Percentiles rank a stretch among this genome's conserved stretches.
These are phyloP conservation scores for Raphanus sativus DNA, from an alignment of 345 rosid genomes.

Conservation along the genomic window DNA sequence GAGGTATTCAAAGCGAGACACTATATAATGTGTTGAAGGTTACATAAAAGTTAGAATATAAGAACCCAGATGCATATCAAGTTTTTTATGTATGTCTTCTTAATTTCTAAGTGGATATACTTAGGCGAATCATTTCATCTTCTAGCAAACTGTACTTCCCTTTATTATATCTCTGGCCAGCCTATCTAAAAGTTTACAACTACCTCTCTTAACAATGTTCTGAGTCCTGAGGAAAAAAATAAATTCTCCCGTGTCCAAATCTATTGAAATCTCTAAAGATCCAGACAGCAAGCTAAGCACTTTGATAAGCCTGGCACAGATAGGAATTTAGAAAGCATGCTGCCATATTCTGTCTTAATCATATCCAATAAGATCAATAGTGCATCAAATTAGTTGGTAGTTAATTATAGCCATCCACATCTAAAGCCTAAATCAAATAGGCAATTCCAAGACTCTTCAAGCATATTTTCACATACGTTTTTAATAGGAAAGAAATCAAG, in stretches of 20 bases:
- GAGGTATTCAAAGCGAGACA: neutral
- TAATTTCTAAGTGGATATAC: no score
- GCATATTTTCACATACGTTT: neutral
- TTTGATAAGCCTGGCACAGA: slow-evolving; percentile 2
- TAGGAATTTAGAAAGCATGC: slow-evolving; percentile 23
- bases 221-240: neutral
- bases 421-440: neutral
- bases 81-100: no score
- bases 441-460: neutral
- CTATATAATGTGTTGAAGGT: no score
- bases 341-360: slow-evolving; percentile 6
- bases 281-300: slow-evolving; percentile 8
- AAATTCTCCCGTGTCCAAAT: neutral
- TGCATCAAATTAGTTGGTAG: slow-evolving; percentile 23
- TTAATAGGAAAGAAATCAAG: neutral
- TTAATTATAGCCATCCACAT: slow-evolving; percentile 13
- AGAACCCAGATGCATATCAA: no score
- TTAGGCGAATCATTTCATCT: no score
- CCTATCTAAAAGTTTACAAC: no score
- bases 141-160: no score
- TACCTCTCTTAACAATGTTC: no score
- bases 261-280: slow-evolving; percentile 5
- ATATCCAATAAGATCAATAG: neutral
- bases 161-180: no score
- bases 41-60: no score